phyloP scores from a whole-genome alignment of 1,284 basidiomycete genomes.

The Trichosporon sp. region DNA sequence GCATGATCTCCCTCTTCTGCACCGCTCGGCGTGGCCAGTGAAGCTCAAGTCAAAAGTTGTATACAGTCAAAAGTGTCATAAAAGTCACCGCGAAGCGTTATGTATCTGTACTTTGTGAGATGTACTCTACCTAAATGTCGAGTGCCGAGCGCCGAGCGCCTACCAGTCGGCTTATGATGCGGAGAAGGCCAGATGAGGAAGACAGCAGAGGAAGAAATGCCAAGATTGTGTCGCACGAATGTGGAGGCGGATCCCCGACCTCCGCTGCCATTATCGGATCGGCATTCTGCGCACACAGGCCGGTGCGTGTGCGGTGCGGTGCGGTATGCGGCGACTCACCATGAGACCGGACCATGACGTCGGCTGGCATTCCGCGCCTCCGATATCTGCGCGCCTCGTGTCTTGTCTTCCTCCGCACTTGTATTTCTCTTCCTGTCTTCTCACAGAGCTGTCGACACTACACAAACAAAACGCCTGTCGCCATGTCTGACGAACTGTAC shows the following conservation, averaged over 20 bases:
- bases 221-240: too few relatives aligned
- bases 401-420: not conserved
- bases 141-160: not conserved
- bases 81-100: not conserved
- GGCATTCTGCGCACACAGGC: not conserved
- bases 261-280: not conserved
- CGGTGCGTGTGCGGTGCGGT: too few relatives aligned
- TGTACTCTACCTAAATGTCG: not conserved
- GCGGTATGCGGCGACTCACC: not conserved
- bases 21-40: too few relatives aligned
- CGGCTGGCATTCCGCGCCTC: not conserved
- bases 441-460: too few relatives aligned
- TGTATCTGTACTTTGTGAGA: not conserved
- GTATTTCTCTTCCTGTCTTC: not conserved
- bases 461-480: too few relatives aligned
- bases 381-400: not conserved
- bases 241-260: not conserved
- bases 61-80: too few relatives aligned
- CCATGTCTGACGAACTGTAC: constrained; percentile 14
- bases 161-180: too few relatives aligned
- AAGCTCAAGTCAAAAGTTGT: too few relatives aligned
- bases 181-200: not conserved
- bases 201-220: not conserved
- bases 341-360: not conserved
- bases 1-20: not conserved